Conservation (phyloP, 139 green algal species). For the Auxenochlorella protothecoides region DNA sequence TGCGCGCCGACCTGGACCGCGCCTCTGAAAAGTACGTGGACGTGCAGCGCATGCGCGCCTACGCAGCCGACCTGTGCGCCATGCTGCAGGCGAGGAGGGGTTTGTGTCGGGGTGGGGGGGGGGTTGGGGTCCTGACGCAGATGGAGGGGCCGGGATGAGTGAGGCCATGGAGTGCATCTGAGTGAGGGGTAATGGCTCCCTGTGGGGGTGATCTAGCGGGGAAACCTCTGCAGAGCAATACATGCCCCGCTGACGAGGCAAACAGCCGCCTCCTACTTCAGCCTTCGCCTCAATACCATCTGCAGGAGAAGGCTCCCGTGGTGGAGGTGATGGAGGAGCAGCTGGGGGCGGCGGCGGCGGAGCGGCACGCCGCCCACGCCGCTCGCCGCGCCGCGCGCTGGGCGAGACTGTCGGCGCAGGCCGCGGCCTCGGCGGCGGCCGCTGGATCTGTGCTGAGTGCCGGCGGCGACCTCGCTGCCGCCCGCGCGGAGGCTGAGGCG, state of each 20-base stretch:
- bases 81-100: conserved; percentile 50
- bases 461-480: too few species aligned
- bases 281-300: too few species aligned
- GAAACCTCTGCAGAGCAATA: neutral
- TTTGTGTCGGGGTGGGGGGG: neutral
- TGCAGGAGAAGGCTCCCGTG: conserved; percentile 62
- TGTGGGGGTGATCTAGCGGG: neutral
- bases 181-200: neutral
- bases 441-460: too few species aligned
- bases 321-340: conserved; percentile 82
- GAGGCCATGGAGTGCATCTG: neutral
- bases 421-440: too few species aligned
- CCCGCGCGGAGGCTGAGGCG: too few species aligned
- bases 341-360: conserved; percentile 31
- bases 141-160: neutral
- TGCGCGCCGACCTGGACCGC: conserved; percentile 12
- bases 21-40: conserved; percentile 44
- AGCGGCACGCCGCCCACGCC: conserved; percentile 9
- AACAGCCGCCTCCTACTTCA: neutral
- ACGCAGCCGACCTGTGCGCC: conserved; percentile 74
- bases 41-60: conserved; percentile 60
- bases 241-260: neutral
- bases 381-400: too few species aligned
- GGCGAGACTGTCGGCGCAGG: too few species aligned
- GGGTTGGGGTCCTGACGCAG: neutral